These are phyloP conservation scores for Aspergillus fumigatus DNA, from an alignment of 2,329 filamentous ascomycete species.

Conservation along the genomic window DNA sequence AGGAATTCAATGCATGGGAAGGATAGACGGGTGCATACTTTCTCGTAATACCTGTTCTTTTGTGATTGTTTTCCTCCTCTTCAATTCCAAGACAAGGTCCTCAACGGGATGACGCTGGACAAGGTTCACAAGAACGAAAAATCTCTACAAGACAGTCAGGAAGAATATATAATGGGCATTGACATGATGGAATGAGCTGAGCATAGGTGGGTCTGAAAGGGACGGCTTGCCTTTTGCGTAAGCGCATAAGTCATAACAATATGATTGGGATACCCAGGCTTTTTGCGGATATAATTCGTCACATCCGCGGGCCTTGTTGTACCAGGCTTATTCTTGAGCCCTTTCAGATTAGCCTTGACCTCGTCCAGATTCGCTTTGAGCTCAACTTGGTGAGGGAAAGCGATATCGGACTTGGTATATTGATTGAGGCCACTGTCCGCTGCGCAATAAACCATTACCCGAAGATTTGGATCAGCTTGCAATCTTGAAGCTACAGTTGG, in stretches of 20 bases:
- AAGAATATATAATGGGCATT: not conserved
- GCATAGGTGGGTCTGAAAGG: not conserved
- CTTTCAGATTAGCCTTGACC: conserved; percentile 87
- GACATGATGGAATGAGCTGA: not conserved
- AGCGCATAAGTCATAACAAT: conserved; percentile 88
- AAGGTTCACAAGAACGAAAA: conserved; percentile 67
- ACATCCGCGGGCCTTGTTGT: conserved; percentile 93
- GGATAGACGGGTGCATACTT: conserved; percentile 47
- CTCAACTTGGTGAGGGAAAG: conserved; percentile 90
- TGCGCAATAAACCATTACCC: conserved; percentile 81
- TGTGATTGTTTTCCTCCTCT: conserved; percentile 65
- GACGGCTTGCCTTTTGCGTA: conserved; percentile 69
- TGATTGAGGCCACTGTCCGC: conserved; percentile 54
- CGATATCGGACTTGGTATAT: conserved; percentile 63
- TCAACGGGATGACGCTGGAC: conserved; percentile 69
- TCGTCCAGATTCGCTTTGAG: conserved; percentile 85
- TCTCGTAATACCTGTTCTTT: conserved; percentile 79
- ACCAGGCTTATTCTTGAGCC: conserved; percentile 92
- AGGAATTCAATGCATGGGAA: conserved; percentile 1
- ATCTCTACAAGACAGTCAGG: conserved; percentile 52
- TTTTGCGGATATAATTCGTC: conserved; percentile 67
- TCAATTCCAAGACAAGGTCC: conserved; percentile 65
- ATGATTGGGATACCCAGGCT: conserved; percentile 65
- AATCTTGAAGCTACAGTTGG: conserved; percentile 53
- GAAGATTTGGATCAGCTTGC: conserved; percentile 56